Percentiles rank a stretch among this genome's conserved stretches.
Conservation (phyloP, 345 rosid species). For the Clausena lansium region DNA sequence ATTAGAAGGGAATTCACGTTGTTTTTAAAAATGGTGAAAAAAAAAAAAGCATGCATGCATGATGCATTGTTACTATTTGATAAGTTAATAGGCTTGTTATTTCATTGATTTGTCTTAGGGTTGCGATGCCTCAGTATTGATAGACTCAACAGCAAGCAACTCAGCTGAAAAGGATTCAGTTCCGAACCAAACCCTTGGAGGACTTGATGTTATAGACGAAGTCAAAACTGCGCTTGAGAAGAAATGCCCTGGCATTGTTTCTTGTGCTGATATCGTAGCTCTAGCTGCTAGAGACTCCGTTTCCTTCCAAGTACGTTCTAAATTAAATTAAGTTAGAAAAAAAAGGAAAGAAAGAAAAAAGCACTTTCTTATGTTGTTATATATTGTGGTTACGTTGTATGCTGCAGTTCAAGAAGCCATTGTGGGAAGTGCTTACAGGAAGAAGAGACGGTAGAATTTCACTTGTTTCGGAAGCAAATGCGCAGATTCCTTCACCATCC, state of each 20-base stretch:
- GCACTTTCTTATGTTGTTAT: no score
- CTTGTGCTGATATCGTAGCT: constrained; percentile 51
- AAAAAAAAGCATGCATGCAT: neutral
- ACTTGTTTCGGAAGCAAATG: constrained; percentile 15
- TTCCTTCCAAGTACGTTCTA: constrained; percentile 31
- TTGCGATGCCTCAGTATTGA: constrained; percentile 40
- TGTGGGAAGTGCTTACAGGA: constrained; percentile 43
- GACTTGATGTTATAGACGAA: constrained; percentile 38
- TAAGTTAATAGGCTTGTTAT: constrained; percentile 16
- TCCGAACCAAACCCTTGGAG: constrained; percentile 33
- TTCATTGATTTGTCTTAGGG: constrained; percentile 34
- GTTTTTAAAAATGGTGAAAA: neutral
- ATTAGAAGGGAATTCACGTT: neutral
- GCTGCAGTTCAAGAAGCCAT: constrained; percentile 34
- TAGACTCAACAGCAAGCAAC: constrained; percentile 28
- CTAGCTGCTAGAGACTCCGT: constrained; percentile 41
- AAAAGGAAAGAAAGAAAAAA: no score
- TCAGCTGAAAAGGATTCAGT: constrained; percentile 32
- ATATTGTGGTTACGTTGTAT: neutral
- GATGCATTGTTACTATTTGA: neutral
- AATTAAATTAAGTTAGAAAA: neutral
- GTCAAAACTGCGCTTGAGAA: constrained; percentile 37
- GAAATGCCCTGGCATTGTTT: constrained; percentile 41
- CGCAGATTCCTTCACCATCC: constrained; percentile 25
- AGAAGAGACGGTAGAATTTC: constrained; percentile 53